Base-by-base conservation (phyloP, 2,329 filamentous ascomycete species). In the Xylaria sp. region DNA sequence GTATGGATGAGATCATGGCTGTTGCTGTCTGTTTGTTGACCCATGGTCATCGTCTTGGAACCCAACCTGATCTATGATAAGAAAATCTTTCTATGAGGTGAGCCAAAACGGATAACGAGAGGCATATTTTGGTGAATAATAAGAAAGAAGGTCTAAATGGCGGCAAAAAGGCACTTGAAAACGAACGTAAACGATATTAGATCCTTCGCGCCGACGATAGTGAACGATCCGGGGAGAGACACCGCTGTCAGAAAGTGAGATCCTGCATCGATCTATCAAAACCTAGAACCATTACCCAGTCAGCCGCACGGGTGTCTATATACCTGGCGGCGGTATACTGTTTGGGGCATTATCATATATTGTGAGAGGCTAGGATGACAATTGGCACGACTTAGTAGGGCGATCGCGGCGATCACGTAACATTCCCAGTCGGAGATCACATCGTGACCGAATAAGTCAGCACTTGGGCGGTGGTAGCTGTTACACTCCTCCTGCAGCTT, bases 401-500 rank as follows among this genome's bases (percentile, higher is more conserved):
- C 59, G 34, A 65, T 65, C 34, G 36, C 56, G 67, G 61, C 21
- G 64, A 69, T 71, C 63, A 70, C 61, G 65, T 71, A 73, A 74
- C 70, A 64, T 71, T 39, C 65, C 65, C 64, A 66, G 61, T 64
- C 50, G 64, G 47, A 67, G 34, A 61, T 64, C 62, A 69, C 64
- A 69, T 71, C 64, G 69, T 63, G 65, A 55, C 62, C 67, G 64
- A 65, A 63, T 45, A 64, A 61, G 45, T 55, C 60, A 72, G 67
- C 62, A 68, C 67, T 61, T 55, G 68, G 72, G 58, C 74, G 69
- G 73, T 69, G 58, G 64, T 54, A 42, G 64, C 66, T 53, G 75
- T 76, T 64, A 70, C 73, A 76, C 76, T 50, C n/a, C 39, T 70
- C 45, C 75, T 78, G 77, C 76, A 72, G 67, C 65, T 68, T 72